A percentile compares a stretch with the other conserved stretches of the same genome.
Evolutionary conservation across 768 basidiomycete genomes (phyloP).

Genomic region (Amanita pallidorosea): DNA sequence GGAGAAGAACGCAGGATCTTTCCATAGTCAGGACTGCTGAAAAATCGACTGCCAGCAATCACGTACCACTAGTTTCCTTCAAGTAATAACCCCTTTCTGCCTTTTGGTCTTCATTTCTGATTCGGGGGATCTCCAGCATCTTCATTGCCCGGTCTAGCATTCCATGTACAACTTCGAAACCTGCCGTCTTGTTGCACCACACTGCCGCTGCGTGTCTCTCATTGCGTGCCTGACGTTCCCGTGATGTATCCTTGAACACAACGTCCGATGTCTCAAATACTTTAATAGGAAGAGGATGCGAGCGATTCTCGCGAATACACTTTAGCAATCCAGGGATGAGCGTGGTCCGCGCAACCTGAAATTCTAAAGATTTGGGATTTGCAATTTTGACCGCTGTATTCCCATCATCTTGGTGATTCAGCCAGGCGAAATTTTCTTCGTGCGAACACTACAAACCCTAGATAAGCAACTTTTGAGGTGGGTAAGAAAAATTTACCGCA

Average conservation of each 20-base stretch:
- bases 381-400: constrained; percentile 81
- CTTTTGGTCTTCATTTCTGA: constrained; percentile 43
- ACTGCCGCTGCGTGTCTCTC: constrained; percentile 81
- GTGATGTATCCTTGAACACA: constrained; percentile 70
- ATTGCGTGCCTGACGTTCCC: constrained; percentile 83
- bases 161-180: constrained; percentile 95
- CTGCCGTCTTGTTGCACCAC: constrained; percentile 95
- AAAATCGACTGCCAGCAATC: not conserved
- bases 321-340: constrained; percentile 94
- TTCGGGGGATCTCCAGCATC: constrained; percentile 85
- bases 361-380: constrained; percentile 96
- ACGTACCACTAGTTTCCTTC: constrained; percentile 71
- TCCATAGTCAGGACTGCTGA: not conserved
- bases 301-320: constrained; percentile 92
- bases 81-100: constrained; percentile 84
- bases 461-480: not conserved
- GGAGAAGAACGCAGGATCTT: constrained; percentile 92
- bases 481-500: constrained; percentile 23
- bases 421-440: constrained; percentile 94
- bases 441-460: constrained; percentile 70
- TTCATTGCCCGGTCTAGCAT: constrained; percentile 92
- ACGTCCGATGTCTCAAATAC: constrained; percentile 94
- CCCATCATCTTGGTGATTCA: constrained; percentile 80
- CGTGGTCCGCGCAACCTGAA: constrained; percentile 95
- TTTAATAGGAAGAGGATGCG: constrained; percentile 83